Base-by-base conservation (phyloP, 768 basidiomycete genomes). In the Vararia minispora region DNA sequence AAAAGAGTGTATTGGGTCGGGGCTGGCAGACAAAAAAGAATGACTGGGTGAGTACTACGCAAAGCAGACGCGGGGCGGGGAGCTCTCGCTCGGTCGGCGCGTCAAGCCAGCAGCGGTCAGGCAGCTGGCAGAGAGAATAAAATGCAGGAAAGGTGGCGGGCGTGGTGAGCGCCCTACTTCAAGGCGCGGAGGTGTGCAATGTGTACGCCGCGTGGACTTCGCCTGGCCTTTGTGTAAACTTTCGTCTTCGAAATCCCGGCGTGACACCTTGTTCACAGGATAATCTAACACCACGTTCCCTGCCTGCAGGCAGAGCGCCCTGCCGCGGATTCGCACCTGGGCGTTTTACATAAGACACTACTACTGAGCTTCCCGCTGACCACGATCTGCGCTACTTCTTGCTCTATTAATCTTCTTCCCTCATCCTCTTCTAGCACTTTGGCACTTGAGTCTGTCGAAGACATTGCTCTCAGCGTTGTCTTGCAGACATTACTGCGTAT, bases 231-330 rank as follows among this genome's bases (percentile, higher is more conserved):
- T 45, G 22, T 30, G 39, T n/a, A n/a, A n/a, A n/a, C n/a, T 37
- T 43, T 46, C 49, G 37, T 43, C 36, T 27, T 22, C 34, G 35
- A 35, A 34, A 37, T 42, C 39, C 35, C 37, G 44, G 39, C 37
- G 41, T 36, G 43, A 43, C 49, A 48, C 41, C 38, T 41, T 41
- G 44, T 48, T 47, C 46, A 35, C 37, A 54, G 66, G 78, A 72
- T 69, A 71, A 75, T 74, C 63, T 59, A 58, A 63, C 58, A 60
- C 59, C 71, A 81, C 78, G 79, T 78, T 79, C 67, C 64, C 60
- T 76, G 79, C 79, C 79, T 80, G 75, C 76, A 79, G 77, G 79
- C 76, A 71, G 54, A 51, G 46, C 52, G n/a, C n/a, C n/a, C 56
- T 59, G 64, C 65, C 63, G 39, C 55, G 59, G 46, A 56, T 60